Evolutionary conservation across 192 early-diverging fungal genomes (phyloP).

Genomic region (Rhizophagus sp.): DNA sequence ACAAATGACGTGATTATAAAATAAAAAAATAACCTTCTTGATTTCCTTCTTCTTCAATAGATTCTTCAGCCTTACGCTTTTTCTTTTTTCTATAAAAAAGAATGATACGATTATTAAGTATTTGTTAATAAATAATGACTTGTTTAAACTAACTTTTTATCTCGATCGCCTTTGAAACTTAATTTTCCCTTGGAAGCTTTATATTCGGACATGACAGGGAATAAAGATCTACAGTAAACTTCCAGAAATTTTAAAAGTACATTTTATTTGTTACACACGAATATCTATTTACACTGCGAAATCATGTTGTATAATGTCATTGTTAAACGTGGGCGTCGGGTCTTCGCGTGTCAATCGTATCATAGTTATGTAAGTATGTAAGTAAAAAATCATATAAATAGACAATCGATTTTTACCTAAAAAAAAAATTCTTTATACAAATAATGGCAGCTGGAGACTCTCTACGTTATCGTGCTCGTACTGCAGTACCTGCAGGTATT

Average conservation of each 20-base stretch:
- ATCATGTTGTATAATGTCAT: too few species aligned
- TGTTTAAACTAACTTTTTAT: constrained; percentile 19
- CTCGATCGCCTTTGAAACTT: constrained; percentile 65
- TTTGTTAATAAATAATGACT: too few species aligned
- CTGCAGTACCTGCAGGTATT: background rate
- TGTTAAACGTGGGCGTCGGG: too few species aligned
- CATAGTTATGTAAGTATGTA: too few species aligned
- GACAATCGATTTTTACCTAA: too few species aligned
- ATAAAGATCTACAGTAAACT: too few species aligned
- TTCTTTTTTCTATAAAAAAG: constrained; percentile 58
- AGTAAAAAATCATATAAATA: too few species aligned
- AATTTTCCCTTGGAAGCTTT: constrained; percentile 51
- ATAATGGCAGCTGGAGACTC: background rate
- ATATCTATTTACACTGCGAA: too few species aligned
- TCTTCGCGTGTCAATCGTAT: too few species aligned
- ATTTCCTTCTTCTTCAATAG: constrained; percentile 37
- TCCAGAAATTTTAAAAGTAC: too few species aligned
- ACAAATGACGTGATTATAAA: background rate
- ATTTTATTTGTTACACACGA: too few species aligned
- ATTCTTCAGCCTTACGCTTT: constrained; percentile 53
- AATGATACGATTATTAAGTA: background rate
- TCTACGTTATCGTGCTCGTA: background rate
- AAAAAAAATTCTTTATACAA: background rate
- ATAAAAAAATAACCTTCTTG: background rate
- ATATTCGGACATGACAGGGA: constrained; percentile 32